These are phyloP conservation scores for Aspergillus homomorphus DNA, from an alignment of 495 filamentous ascomycete genomes.

Conservation along the genomic window DNA sequence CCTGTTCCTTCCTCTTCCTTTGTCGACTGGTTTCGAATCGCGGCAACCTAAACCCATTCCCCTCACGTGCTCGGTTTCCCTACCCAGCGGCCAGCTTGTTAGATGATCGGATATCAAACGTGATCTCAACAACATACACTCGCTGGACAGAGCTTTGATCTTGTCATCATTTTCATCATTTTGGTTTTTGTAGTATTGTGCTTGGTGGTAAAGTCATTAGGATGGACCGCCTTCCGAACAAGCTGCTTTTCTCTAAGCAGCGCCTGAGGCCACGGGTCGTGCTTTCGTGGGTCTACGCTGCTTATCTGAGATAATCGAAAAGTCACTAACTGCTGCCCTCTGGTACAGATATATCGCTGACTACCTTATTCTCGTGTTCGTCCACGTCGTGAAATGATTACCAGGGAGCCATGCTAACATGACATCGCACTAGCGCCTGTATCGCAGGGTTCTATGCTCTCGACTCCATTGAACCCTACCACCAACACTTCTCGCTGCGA, in stretches of 20 bases:
- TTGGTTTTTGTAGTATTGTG: background rate
- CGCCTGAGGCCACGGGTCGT: slow-evolving; percentile 47
- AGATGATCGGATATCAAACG: no score
- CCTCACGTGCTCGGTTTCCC: background rate
- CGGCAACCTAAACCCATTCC: background rate
- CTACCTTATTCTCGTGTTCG: slow-evolving; percentile 65
- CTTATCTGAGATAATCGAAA: background rate
- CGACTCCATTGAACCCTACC: slow-evolving; percentile 53
- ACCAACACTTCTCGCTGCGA: slow-evolving; percentile 57
- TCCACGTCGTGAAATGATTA: slow-evolving; percentile 23
- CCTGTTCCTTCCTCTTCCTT: background rate
- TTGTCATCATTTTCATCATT: background rate
- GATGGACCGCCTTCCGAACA: slow-evolving; percentile 40
- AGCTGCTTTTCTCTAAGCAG: slow-evolving; percentile 53
- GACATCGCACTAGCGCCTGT: slow-evolving; percentile 41
- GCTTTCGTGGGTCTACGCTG: slow-evolving; percentile 45
- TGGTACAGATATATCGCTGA: slow-evolving; percentile 59
- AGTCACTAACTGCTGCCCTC: slow-evolving; percentile 3
- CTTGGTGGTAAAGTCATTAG: background rate
- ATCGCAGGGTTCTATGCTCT: slow-evolving; percentile 53
- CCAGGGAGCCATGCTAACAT: slow-evolving; percentile 34
- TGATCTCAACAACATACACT: background rate
- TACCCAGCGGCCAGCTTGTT: no score
- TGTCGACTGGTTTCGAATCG: background rate
- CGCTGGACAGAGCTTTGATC: background rate